These are phyloP conservation scores for Hydnomerulius pinastri DNA, from an alignment of 768 basidiomycete genomes.

Conservation along the genomic window DNA sequence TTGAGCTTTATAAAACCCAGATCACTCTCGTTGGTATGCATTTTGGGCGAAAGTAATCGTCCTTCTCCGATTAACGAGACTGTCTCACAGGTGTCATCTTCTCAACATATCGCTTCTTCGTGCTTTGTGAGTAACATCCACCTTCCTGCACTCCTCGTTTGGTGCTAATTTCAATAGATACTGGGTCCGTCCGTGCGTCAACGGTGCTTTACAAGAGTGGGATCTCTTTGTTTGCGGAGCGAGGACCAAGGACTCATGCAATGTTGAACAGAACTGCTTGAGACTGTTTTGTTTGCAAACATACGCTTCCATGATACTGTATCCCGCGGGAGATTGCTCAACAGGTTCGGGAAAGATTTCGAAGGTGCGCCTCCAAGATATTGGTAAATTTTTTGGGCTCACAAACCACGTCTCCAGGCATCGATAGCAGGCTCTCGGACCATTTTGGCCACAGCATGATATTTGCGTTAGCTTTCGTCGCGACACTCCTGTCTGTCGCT, in stretches of 20 bases:
- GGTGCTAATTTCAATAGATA: conserved; percentile 38
- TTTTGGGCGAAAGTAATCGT: too few relatives aligned
- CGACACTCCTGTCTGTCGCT: conserved; percentile 69
- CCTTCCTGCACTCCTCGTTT: neutral
- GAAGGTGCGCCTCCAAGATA: conserved; percentile 44
- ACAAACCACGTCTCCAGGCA: conserved; percentile 43
- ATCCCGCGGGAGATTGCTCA: conserved; percentile 73
- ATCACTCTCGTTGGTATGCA: conserved; percentile 30
- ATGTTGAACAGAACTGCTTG: conserved; percentile 53
- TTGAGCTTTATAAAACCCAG: too few relatives aligned
- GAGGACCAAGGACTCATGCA: conserved; percentile 1
- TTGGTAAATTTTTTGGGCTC: conserved; percentile 6
- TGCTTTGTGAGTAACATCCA: conserved; percentile 58
- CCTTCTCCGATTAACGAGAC: conserved; percentile 2
- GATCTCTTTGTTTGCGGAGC: neutral
- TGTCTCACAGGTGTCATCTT: conserved; percentile 45
- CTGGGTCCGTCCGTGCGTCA: conserved; percentile 73
- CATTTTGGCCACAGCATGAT: conserved; percentile 75
- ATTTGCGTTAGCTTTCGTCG: conserved; percentile 60
- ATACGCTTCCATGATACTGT: conserved; percentile 90
- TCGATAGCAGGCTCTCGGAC: conserved; percentile 77
- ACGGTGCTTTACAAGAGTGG: conserved; percentile 65
- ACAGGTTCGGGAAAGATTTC: conserved; percentile 83
- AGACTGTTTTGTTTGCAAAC: conserved; percentile 77
- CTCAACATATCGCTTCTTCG: conserved; percentile 57